A percentile compares a stretch with the other conserved stretches of the same genome.
Conservation (phyloP, 805 yeast species). For the Yamadazyma phyllophila region DNA sequence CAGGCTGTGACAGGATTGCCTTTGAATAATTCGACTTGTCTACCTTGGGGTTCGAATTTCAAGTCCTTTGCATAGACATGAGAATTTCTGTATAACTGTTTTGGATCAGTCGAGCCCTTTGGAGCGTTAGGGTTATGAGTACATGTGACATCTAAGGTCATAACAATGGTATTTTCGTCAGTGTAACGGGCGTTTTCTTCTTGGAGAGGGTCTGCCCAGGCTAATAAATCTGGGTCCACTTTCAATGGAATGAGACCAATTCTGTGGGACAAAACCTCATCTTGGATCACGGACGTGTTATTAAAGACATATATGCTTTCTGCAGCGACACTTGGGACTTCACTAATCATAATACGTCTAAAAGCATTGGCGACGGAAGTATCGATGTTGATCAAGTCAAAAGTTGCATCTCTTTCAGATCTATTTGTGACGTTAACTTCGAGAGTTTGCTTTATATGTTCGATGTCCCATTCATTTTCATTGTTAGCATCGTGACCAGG, state of each 20-base stretch:
- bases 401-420: slow-evolving; percentile 71
- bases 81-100: slow-evolving; percentile 77
- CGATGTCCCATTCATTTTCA: slow-evolving; percentile 73
- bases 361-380: slow-evolving; percentile 95
- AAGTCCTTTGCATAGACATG: slow-evolving; percentile 87
- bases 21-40: slow-evolving; percentile 71
- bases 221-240: slow-evolving; percentile 83
- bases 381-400: slow-evolving; percentile 83
- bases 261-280: slow-evolving; percentile 94
- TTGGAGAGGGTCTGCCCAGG: slow-evolving; percentile 71
- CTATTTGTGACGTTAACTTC: slow-evolving; percentile 66
- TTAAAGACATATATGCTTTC: slow-evolving; percentile 88
- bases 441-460: slow-evolving; percentile 66
- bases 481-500: slow-evolving; percentile 78
- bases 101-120: slow-evolving; percentile 74
- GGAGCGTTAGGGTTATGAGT: slow-evolving; percentile 84
- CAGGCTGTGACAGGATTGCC: slow-evolving; percentile 67
- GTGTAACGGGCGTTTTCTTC: slow-evolving; percentile 66
- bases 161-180: slow-evolving; percentile 85
- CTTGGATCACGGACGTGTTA: slow-evolving; percentile 96
- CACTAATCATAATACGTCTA: slow-evolving; percentile 94
- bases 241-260: slow-evolving; percentile 89
- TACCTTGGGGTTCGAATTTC: slow-evolving; percentile 88
- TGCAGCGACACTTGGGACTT: slow-evolving; percentile 94
- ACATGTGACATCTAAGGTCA: slow-evolving; percentile 78